Percentiles rank a stretch among this genome's conserved stretches.
These are phyloP conservation scores for Jackrogersella multiformis DNA, from an alignment of 495 filamentous ascomycete genomes.

Conservation along the genomic window DNA sequence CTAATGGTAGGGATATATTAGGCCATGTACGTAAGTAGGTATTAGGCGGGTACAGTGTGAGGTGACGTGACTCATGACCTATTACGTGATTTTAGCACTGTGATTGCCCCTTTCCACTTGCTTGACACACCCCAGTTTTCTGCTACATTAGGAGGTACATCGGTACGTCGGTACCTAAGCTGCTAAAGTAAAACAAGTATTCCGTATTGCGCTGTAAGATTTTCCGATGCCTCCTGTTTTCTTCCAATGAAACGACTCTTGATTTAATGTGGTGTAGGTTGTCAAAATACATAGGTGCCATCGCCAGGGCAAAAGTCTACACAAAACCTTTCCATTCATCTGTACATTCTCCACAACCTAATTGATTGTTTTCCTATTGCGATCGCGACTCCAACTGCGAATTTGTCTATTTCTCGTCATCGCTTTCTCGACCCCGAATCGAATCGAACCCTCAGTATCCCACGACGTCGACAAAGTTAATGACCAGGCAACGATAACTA, in stretches of 20 bases:
- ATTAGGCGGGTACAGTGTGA: no score
- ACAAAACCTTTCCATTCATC: slow-evolving; percentile 19
- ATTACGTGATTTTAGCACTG: slow-evolving; percentile 16
- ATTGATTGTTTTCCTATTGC: slow-evolving; percentile 9
- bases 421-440: not conserved
- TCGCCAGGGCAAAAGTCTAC: not conserved
- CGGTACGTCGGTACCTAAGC: not conserved
- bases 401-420: slow-evolving; percentile 1
- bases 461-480: slow-evolving; percentile 26
- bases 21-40: no score
- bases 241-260: slow-evolving; percentile 13
- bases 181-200: not conserved
- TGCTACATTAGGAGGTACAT: not conserved
- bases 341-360: slow-evolving; percentile 29
- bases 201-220: slow-evolving; percentile 17
- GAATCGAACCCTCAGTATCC: not conserved
- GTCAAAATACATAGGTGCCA: slow-evolving; percentile 16
- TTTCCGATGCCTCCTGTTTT: slow-evolving; percentile 26
- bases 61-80: not conserved
- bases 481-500: slow-evolving; percentile 38
- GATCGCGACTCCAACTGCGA: not conserved
- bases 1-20: slow-evolving; percentile 20
- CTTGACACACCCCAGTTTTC: slow-evolving; percentile 1
- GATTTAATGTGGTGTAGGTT: slow-evolving; percentile 11
- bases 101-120: slow-evolving; percentile 11